A percentile compares a stretch with the other conserved stretches of the same genome.
These are phyloP conservation scores for Epichloe hybrida DNA, from an alignment of 2,329 filamentous ascomycete species.

Conservation along the genomic window DNA sequence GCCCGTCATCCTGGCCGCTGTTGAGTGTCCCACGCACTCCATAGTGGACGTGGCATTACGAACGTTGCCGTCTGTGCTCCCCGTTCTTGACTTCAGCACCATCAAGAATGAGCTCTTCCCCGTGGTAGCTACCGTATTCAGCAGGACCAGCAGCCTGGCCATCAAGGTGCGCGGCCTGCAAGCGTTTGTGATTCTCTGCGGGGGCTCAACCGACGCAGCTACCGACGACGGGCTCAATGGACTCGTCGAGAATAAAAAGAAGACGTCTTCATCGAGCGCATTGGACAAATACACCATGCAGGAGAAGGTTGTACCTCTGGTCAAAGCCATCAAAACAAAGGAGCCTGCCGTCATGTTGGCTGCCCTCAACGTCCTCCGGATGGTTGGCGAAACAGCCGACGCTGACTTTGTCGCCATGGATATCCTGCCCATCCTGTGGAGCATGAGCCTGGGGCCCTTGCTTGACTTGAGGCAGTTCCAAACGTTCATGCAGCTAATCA, in stretches of 20 bases:
- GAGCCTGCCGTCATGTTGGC: slow-evolving; percentile 97
- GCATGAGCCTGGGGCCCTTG: slow-evolving; percentile 78
- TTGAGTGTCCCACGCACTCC: slow-evolving; percentile 81
- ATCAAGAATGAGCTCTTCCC: slow-evolving; percentile 97
- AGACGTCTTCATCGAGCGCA: slow-evolving; percentile 57
- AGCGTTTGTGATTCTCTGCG: slow-evolving; percentile 80
- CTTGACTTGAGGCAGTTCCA: slow-evolving; percentile 82
- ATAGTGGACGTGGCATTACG: slow-evolving; percentile 76
- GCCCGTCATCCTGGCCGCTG: slow-evolving; percentile 67
- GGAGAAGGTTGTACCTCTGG: slow-evolving; percentile 83
- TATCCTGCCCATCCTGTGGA: slow-evolving; percentile 79
- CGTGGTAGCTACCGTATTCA: slow-evolving; percentile 79
- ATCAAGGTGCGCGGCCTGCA: slow-evolving; percentile 91
- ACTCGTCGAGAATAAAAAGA: slow-evolving; percentile 44
- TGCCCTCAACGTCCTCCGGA: slow-evolving; percentile 67
- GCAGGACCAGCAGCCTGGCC: slow-evolving; percentile 79
- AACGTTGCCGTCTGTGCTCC: slow-evolving; percentile 66
- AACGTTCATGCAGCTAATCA: slow-evolving; percentile 80
- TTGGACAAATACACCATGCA: slow-evolving; percentile 97
- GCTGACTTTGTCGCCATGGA: slow-evolving; percentile 87
- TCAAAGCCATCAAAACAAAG: slow-evolving; percentile 92
- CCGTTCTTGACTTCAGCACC: slow-evolving; percentile 86
- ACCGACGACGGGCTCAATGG: slow-evolving; percentile 56
- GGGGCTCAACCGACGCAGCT: slow-evolving; percentile 46
- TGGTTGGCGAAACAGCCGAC: slow-evolving; percentile 72